Base-by-base conservation (phyloP, 2,329 filamentous ascomycete species). In the Chaetothyriales sp. region DNA sequence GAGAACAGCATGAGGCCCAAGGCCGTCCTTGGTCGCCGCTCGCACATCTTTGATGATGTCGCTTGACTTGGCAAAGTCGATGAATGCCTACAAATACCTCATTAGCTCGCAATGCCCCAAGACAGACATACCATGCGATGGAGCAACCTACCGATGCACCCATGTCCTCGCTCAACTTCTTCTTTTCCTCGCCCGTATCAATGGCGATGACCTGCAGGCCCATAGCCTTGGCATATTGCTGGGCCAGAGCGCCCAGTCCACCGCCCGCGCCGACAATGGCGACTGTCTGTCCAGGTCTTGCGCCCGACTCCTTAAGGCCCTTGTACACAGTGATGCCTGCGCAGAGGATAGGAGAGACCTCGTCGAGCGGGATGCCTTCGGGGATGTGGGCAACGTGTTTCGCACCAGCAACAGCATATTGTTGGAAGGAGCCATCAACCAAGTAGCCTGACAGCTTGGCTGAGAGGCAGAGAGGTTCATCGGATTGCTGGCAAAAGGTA, bases 171-270 rank as follows among this genome's bases (percentile, higher is more conserved):
- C 71, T 66, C 71, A 88, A 78, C 55, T 77, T 71, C 63, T 71
- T 75, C 79, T 95, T 95, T 70, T 92, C 87, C 2, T 80, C 78
- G 47, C 88, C 88, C 47, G 78, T 79, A 62, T 95, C 89, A 59
- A 95, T 88, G 60, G 83, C 87, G 62, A 95, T 81, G 58, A 80
- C 73, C 57, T 81, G 75, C 48, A 94, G 71, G 53, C 88, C 87
- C 88, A 95, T 94, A 43, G 88, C 89, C 68, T 83, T 85, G 49
- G 86, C 87, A 68, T 94, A 95, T 71, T 95, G 89, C 60, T 84
- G 74, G 19, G 86, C 87, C 57, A 93, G 72, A 51, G 76, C 81
- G 26, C 86, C 87, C 51, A 94, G 76, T 61, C 86, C 86, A 67
- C 87, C 86, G 57, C 86, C 86, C 25, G 86, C 87, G 63, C 88